phyloP scores from a whole-genome alignment of 2,329 filamentous ascomycete genomes.

The Lecanosticta acicola region DNA sequence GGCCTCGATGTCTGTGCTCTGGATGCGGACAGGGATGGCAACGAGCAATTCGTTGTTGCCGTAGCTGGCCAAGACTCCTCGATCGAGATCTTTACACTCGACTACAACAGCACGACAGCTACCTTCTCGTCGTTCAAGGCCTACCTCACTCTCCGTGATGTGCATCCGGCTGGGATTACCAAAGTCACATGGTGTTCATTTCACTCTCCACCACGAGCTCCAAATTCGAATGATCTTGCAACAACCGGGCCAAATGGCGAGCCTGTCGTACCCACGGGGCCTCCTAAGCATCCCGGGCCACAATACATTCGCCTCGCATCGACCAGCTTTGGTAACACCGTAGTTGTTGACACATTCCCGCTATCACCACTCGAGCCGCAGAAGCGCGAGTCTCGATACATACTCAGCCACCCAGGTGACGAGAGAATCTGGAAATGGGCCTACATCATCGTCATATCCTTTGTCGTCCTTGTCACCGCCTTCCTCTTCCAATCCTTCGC shows the following conservation, averaged over 20 bases:
- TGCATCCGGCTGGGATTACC: slow-evolving; percentile 56
- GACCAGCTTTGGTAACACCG: slow-evolving; percentile 71
- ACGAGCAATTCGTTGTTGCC: slow-evolving; percentile 73
- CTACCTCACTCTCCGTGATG: slow-evolving; percentile 50
- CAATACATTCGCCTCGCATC: slow-evolving; percentile 72
- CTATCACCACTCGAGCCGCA: slow-evolving; percentile 49
- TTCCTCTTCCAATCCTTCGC: slow-evolving; percentile 62
- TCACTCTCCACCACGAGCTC: slow-evolving; percentile 34
- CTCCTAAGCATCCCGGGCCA: slow-evolving; percentile 34
- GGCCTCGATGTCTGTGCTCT: slow-evolving; percentile 72
- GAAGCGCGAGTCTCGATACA: slow-evolving; percentile 56
- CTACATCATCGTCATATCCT: slow-evolving; percentile 52
- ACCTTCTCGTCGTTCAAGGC: slow-evolving; percentile 45
- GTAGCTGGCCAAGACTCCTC: slow-evolving; percentile 75
- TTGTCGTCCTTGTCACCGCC: slow-evolving; percentile 58
- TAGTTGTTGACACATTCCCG: slow-evolving; percentile 73
- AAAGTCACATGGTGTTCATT: slow-evolving; percentile 46
- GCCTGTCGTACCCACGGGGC: slow-evolving; percentile 9
- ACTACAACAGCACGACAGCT: slow-evolving; percentile 54
- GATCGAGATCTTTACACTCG: slow-evolving; percentile 70
- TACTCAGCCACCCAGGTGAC: slow-evolving; percentile 56
- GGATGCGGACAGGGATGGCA: slow-evolving; percentile 51
- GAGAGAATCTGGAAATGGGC: slow-evolving; percentile 49
- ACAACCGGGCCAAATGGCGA: slow-evolving; percentile 23
- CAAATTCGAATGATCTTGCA: slow-evolving; percentile 16